Evolutionary conservation across 164 flowering plant genomes (phyloP), one percentile per base, ranked within the genome.

Genomic region (Magnolia sinica): DNA sequence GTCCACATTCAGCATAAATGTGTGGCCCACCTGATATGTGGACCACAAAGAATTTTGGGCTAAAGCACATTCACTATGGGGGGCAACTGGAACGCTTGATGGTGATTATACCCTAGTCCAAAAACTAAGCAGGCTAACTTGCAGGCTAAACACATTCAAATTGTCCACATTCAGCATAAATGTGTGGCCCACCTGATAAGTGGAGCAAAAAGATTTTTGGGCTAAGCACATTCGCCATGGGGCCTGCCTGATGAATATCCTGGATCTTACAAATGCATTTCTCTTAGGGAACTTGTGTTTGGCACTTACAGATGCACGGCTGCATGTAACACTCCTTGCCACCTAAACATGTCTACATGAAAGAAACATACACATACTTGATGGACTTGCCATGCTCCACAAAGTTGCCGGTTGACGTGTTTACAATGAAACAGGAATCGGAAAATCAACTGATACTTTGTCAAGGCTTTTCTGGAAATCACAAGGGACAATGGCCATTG

Each of bases 401-500:
- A 91, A 74, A 94, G 97, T 79, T 93, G 98, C 75, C 99, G 92
- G 70, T 89, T 87, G 37, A 96, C 98, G 85, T 96, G 95, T 80
- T 96, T 90, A 83, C 99, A 96, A 79, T 91, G 98, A 81, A 96
- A 96, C 77, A 94, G 88, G 76, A 91, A 88, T 76, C 93, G 91
- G 77, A 96, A 96, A 74, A 96, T 89, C 82, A 96, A 82, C 83
- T 92, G 98, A 79, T 94, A 94, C 73, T 94, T 96, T 73, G 92
- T 85, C n/a, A 91, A 75, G 71, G 99, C 91, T 78, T 92, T 91
- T 83, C 92, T 87, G 80, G 99, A 92, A 83, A 94, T 89, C 49
- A 94, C 94, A 68, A 94, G 93, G 27, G 99, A 94, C 84, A 96
- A 76, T 79, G 98, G 98, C 96, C 96, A 93, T 52, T 81, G 85